These are phyloP conservation scores for Penicillium sp. DNA, from an alignment of 2,329 filamentous ascomycete species.

Conservation along the genomic window DNA sequence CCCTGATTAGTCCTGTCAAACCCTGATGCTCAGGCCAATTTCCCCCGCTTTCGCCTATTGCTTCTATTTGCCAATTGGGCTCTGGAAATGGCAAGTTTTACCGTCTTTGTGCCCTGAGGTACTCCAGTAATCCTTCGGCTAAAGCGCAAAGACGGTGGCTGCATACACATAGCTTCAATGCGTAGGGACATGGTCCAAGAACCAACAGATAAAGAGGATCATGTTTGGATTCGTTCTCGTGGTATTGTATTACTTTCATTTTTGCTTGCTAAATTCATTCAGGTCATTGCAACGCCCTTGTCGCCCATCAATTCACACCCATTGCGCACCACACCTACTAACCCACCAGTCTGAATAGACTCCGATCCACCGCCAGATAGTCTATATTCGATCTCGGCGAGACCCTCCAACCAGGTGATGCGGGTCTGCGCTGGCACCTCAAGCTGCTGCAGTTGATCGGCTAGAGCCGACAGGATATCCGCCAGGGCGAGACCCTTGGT, in stretches of 20 bases:
- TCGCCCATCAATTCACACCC: constrained; percentile 74
- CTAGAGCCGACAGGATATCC: constrained; percentile 85
- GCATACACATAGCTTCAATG: neutral
- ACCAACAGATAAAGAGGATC: neutral
- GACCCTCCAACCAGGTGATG: constrained; percentile 85
- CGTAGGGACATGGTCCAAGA: neutral
- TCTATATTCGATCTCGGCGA: constrained; percentile 91
- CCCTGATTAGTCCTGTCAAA: neutral
- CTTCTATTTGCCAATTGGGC: neutral
- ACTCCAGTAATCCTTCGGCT: neutral
- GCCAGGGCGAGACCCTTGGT: constrained; percentile 85
- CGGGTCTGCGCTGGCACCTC: constrained; percentile 85
- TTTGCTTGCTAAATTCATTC: neutral
- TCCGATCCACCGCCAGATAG: constrained; percentile 86
- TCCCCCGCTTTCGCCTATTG: neutral
- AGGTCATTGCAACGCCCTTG: constrained; percentile 28
- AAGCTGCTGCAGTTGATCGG: constrained; percentile 77
- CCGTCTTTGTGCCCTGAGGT: neutral
- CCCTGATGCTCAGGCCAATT: neutral
- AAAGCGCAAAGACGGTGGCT: neutral
- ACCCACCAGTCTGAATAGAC: constrained; percentile 83
- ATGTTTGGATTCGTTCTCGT: neutral
- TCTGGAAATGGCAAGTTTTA: neutral
- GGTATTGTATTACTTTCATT: neutral
- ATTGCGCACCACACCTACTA: constrained; percentile 83